Base-by-base conservation (phyloP, 192 early-diverging fungal species). In the Diversispora epigaea region DNA sequence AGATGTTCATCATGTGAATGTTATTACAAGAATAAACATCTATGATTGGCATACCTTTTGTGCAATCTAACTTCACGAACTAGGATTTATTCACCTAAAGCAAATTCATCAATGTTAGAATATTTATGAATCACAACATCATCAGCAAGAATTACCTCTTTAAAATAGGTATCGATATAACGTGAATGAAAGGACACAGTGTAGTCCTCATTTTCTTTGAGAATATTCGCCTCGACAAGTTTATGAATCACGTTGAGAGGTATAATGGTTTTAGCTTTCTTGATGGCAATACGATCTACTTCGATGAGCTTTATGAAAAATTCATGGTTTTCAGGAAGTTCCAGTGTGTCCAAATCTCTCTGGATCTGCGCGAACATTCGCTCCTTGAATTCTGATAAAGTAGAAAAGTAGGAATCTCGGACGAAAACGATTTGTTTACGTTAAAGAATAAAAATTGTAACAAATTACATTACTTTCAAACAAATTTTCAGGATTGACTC, bases 141-240 rank as follows among this genome's bases (percentile, higher is more conserved):
- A 67, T 67, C 17, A 11, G 64, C 40, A 67, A 67, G 0, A 67
- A 67, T 67, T 67, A 67, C 64, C 64, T 67, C 64, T 67, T 67
- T 67, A 67, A 67, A 67, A 17, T 67, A 67, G 43, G 64, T 66
- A 0, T 66, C 45, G 14, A 66, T 17, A 47, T 45, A 66, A 66
- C 43, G 68, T 69, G 46, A 69, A 69, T 69, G 68, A 55, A 69
- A 69, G 68, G 68, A 55, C 52, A 69, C 32, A 14, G 68, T 69
- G 32, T 54, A 4, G 68, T 69, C 50, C 17, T 54, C 3, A 69
- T 69, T n/a, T 69, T 69, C 68, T 54, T 54, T 69, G 46, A 69
- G 9, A 69, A 55, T 69, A 54, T 69, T 69, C 50, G 17, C 49
- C 68, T 69, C 50, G 21, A 69, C 43, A 69, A 69, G 68, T 69